Base-by-base conservation (phyloP, 768 basidiomycete species). In the Xanthoconium stramineum region DNA sequence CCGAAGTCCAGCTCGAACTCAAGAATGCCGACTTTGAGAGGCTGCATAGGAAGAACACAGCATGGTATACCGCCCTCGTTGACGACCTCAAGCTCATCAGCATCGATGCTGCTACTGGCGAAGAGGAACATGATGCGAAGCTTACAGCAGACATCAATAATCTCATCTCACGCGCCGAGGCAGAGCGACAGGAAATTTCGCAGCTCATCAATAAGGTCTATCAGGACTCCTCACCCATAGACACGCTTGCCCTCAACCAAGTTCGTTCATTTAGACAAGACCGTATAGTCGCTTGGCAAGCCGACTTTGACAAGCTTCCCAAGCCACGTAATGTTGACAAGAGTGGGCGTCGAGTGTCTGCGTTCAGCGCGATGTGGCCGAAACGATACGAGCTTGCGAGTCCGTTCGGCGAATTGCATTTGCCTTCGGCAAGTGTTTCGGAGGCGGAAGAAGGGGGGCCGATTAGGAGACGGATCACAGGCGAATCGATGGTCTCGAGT, bases 251-350 rank as follows among this genome's bases (percentile, higher is more conserved):
- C 37, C 79, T 95, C 49, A 98, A 94, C 58, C 83, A 83, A 61
- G 89, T 94, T 6, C 85, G 94, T 47, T 85, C 89, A 1, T 86
- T 85, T 57, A 80, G 94, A 45, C 96, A 98, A 74, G 93, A 96
- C 63, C 89, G 88, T 69, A 92, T 96, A 46, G 92, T 96, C 15
- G 91, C 89, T n/a, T 98, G 95, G 91, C 94, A 99, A 70, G 83
- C 83, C 58, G 94, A 98, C 67, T 94, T 96, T 61, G 89, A 93
- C 62, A 83, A 85, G 50, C 78, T 98, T 30, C 88, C 88, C 8
- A 91, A 88, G 65, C 86, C 80, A 53, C 86, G 83, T 59, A 77
- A 79, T 67, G 63, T 56, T 20, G 86, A 84, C 53, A 81, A 78
- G 61, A 75, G 69, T 51, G 74, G 74, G 37, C 83, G 83, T 52